Percentiles rank a stretch among this genome's conserved stretches.
Evolutionary conservation across 2,329 filamentous ascomycete genomes (phyloP).

Genomic region (Basipetospora chlamydospora): DNA sequence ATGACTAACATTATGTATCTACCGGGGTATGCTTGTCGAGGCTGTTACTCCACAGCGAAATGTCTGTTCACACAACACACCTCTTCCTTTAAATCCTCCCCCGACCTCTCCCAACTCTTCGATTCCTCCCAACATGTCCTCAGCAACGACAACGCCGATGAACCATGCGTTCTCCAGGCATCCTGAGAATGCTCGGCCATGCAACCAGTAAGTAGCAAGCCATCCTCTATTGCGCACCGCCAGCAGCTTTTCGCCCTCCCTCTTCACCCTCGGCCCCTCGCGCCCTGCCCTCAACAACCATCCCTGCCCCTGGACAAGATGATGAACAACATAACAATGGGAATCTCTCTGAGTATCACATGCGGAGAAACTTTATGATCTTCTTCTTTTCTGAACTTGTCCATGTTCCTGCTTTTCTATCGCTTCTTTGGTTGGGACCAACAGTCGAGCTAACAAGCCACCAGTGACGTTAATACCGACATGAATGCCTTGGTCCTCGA

Average conservation of each 20-base stretch:
- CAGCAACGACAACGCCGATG: slow-evolving; percentile 5
- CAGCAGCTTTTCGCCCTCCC: neutral
- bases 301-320: too few relatives aligned
- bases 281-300: too few relatives aligned
- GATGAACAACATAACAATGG: slow-evolving; percentile 94
- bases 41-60: too few relatives aligned
- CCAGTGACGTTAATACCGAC: slow-evolving; percentile 49
- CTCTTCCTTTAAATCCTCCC: too few relatives aligned
- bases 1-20: slow-evolving; percentile 6
- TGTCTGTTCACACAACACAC: slow-evolving; percentile 2
- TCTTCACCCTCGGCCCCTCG: too few relatives aligned
- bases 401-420: too few relatives aligned
- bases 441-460: too few relatives aligned
- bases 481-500: slow-evolving; percentile 94
- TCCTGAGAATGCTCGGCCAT: slow-evolving; percentile 1
- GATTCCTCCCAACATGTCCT: slow-evolving; percentile 5
- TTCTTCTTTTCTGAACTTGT: slow-evolving; percentile 44
- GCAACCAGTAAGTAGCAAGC: slow-evolving; percentile 12
- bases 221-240: neutral
- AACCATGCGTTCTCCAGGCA: slow-evolving; percentile 2
- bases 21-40: slow-evolving; percentile 7
- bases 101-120: too few relatives aligned
- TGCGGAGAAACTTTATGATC: slow-evolving; percentile 73
- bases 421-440: too few relatives aligned
- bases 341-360: slow-evolving; percentile 98